phyloP scores from a whole-genome alignment of 768 basidiomycete species.

The Leucocoprinus leucothites region DNA sequence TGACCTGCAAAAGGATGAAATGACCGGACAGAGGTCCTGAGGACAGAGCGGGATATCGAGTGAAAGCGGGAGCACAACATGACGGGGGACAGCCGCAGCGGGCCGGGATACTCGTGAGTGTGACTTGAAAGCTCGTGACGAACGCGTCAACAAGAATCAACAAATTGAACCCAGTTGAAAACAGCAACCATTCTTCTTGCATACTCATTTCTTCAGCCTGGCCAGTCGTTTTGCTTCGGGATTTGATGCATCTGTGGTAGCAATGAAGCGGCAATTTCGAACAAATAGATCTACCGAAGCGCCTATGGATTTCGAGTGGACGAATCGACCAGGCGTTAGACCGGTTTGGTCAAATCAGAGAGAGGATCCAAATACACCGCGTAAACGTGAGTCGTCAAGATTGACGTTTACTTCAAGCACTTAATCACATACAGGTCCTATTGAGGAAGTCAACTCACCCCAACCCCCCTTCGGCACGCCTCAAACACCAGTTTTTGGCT shows the following conservation, averaged over 20 bases:
- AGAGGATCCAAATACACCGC: constrained; percentile 51
- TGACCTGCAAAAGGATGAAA: constrained; percentile 55
- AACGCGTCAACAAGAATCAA: constrained; percentile 34
- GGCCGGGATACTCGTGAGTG: constrained; percentile 2
- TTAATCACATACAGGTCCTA: constrained; percentile 28
- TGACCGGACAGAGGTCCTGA: constrained; percentile 26
- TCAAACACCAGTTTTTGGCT: constrained; percentile 53
- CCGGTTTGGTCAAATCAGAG: constrained; percentile 52
- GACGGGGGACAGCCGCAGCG: constrained; percentile 11
- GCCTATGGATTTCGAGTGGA: constrained; percentile 90
- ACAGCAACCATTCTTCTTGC: no score
- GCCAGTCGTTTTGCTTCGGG: not conserved
- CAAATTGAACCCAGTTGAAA: not conserved
- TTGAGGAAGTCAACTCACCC: constrained; percentile 40
- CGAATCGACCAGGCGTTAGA: constrained; percentile 55
- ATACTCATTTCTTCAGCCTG: no score
- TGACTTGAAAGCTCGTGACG: constrained; percentile 24
- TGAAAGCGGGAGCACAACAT: constrained; percentile 19
- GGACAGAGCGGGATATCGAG: constrained; percentile 11
- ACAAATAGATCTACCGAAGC: constrained; percentile 65
- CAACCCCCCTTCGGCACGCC: constrained; percentile 35
- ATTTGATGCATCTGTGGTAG: not conserved
- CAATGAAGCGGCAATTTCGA: constrained; percentile 18
- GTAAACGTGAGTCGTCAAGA: constrained; percentile 56
- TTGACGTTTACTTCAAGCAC: constrained; percentile 3